These are phyloP conservation scores for Didymella sp. DNA, from an alignment of 2,329 filamentous ascomycete genomes.

Conservation along the genomic window DNA sequence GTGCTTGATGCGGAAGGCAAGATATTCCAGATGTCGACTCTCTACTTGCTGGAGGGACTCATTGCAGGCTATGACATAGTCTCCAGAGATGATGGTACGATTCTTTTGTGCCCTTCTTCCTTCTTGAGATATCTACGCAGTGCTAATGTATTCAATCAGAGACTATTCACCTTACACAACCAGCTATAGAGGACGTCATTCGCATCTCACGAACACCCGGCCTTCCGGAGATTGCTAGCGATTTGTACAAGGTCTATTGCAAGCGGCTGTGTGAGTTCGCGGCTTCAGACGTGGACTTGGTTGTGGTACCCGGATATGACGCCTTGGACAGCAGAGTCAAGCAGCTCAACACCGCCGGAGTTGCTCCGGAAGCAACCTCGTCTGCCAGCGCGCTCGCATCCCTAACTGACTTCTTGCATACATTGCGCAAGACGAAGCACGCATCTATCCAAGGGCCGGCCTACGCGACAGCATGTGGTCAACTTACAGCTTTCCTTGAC, in stretches of 20 bases:
- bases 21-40: conserved; percentile 52
- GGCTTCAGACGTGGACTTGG: neutral
- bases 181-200: conserved; percentile 45
- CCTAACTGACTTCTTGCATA: conserved; percentile 33
- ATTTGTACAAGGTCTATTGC: conserved; percentile 46
- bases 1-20: conserved; percentile 44
- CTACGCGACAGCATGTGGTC: conserved; percentile 38
- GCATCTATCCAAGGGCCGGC: conserved; percentile 39
- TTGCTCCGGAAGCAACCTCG: neutral
- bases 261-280: conserved; percentile 33
- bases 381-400: neutral
- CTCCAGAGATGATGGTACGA: conserved; percentile 1
- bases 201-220: conserved; percentile 48
- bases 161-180: conserved; percentile 21
- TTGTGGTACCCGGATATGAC: conserved; percentile 29
- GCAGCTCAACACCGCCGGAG: conserved; percentile 12
- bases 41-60: conserved; percentile 55
- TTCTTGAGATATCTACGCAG: neutral
- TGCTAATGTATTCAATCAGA: neutral
- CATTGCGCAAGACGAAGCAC: conserved; percentile 38
- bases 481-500: conserved; percentile 34
- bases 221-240: conserved; percentile 53
- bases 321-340: conserved; percentile 21
- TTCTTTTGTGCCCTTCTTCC: neutral
- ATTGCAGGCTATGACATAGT: conserved; percentile 38